These are phyloP conservation scores for Aspergillus japonicus DNA, from an alignment of 2,329 filamentous ascomycete genomes.

Conservation along the genomic window DNA sequence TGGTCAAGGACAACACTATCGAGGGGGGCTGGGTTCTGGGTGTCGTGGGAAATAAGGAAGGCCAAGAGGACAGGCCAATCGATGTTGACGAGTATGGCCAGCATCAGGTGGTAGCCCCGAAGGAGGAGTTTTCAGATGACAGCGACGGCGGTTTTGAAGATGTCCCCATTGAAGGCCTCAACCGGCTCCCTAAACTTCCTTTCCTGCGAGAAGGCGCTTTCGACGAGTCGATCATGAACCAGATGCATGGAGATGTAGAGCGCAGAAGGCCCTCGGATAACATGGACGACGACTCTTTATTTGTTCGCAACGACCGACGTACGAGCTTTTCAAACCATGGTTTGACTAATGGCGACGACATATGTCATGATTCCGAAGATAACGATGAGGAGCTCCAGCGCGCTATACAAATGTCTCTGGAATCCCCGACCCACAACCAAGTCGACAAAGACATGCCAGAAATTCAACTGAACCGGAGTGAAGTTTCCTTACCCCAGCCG, in stretches of 20 bases:
- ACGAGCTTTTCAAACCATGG: conserved; percentile 21
- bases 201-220: conserved; percentile 40
- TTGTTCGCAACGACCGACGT: conserved; percentile 51
- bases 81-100: conserved; percentile 72
- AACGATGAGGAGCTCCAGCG: conserved; percentile 74
- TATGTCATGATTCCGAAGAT: conserved; percentile 53
- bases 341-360: conserved; percentile 47
- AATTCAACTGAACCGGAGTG: conserved; percentile 42
- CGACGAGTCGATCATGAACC: conserved; percentile 36
- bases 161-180: conserved; percentile 85
- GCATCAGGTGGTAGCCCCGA: conserved; percentile 50
- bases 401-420: conserved; percentile 82
- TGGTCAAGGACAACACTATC: conserved; percentile 92
- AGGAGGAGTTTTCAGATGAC: conserved; percentile 64
- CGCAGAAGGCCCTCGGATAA: conserved; percentile 11
- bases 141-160: conserved; percentile 80
- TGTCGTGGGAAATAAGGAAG: conserved; percentile 84
- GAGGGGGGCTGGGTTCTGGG: conserved; percentile 96
- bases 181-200: conserved; percentile 69
- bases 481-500: conserved; percentile 38
- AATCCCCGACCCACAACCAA: conserved; percentile 35
- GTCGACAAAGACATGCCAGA: conserved; percentile 44
- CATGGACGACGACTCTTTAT: conserved; percentile 51
- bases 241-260: conserved; percentile 10
- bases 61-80: conserved; percentile 81